Percentiles rank a stretch among this genome's conserved stretches.
Evolutionary conservation across 257 asterid species (phyloP).

Genomic region (Nicotiana tomentosiformis): DNA sequence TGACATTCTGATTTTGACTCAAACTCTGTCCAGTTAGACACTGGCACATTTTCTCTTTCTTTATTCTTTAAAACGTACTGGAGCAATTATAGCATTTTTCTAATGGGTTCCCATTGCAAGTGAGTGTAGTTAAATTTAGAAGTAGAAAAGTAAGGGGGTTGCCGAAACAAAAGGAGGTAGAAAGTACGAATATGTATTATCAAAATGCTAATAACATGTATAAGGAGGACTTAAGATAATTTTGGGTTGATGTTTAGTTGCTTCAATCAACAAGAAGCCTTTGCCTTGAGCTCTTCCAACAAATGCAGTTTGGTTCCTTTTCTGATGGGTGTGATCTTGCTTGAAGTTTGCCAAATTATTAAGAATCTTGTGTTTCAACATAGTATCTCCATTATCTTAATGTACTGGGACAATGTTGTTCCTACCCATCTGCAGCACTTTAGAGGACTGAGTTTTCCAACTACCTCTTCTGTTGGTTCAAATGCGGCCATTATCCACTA

Average conservation of each 20-base stretch:
- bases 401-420: conserved; percentile 5
- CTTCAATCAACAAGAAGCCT: neutral
- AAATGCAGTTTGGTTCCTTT: neutral
- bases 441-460: conserved; percentile 92
- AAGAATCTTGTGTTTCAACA: neutral
- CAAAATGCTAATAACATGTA: neutral
- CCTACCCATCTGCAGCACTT: conserved; percentile 49
- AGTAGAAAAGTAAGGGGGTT: neutral
- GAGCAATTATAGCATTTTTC: neutral
- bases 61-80: neutral
- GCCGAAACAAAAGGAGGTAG: neutral
- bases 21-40: neutral
- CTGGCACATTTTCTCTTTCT: neutral
- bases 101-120: neutral
- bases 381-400: neutral
- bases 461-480: conserved; percentile 92
- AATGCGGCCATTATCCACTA: conserved; percentile 94
- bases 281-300: neutral
- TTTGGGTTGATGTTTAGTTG: neutral
- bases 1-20: neutral
- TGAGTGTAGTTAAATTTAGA: neutral
- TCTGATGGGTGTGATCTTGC: neutral
- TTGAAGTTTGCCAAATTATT: neutral
- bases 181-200: neutral
- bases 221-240: neutral